These are phyloP conservation scores for Zelopaecilomyces penicillatus DNA, from an alignment of 2,329 filamentous ascomycete genomes.

Conservation along the genomic window DNA sequence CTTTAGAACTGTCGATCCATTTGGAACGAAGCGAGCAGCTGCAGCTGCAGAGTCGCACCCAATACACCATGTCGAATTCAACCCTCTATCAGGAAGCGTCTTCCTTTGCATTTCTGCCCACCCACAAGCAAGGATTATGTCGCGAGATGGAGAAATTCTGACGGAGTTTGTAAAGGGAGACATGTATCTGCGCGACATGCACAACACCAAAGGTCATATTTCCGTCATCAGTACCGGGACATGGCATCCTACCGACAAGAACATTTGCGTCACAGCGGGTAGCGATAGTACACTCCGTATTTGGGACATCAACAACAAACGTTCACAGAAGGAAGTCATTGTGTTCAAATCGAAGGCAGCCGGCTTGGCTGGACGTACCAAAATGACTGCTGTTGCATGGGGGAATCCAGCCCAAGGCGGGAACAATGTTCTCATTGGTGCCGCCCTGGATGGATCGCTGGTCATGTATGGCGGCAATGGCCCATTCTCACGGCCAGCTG, in stretches of 20 bases:
- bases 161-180: constrained; percentile 94
- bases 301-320: constrained; percentile 91
- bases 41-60: constrained; percentile 75
- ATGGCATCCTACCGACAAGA: constrained; percentile 83
- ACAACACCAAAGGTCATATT: constrained; percentile 94
- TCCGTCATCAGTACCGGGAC: constrained; percentile 82
- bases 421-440: constrained; percentile 68
- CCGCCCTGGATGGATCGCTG: constrained; percentile 81
- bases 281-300: constrained; percentile 94
- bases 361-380: constrained; percentile 79
- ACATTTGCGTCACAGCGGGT: constrained; percentile 81
- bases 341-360: constrained; percentile 91
- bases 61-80: constrained; percentile 80
- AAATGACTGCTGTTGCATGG: constrained; percentile 93
- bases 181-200: constrained; percentile 96
- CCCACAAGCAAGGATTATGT: constrained; percentile 82
- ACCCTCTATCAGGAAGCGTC: constrained; percentile 67
- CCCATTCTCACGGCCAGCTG: constrained; percentile 72
- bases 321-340: constrained; percentile 85
- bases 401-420: constrained; percentile 67
- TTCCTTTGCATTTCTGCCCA: constrained; percentile 85
- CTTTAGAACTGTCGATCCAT: constrained; percentile 88
- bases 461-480: constrained; percentile 90
- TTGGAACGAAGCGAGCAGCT: constrained; percentile 59
- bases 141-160: constrained; percentile 76